Evolutionary conservation across 495 filamentous ascomycete genomes (phyloP).

Genomic region (Penicillium mononematosum): DNA sequence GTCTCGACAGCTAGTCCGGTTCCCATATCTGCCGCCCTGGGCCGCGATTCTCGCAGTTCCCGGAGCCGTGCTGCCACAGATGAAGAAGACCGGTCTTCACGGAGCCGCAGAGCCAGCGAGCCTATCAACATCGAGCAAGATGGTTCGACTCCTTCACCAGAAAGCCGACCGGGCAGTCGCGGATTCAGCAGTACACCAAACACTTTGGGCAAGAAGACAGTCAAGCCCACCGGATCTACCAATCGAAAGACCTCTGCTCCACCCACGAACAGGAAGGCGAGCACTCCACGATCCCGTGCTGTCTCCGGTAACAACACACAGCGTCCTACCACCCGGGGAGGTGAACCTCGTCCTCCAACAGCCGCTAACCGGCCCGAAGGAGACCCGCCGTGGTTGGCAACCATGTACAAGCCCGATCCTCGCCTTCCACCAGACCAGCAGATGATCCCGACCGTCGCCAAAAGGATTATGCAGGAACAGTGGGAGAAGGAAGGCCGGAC

Average conservation of each 20-base stretch:
- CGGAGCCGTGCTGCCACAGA: constrained; percentile 55
- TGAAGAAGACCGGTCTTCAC: constrained; percentile 57
- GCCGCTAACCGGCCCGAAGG: constrained; percentile 80
- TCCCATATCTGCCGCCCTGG: constrained; percentile 59
- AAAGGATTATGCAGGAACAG: constrained; percentile 86
- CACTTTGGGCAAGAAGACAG: constrained; percentile 39
- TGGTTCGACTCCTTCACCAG: constrained; percentile 45
- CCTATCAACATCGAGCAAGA: constrained; percentile 60
- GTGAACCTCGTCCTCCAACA: constrained; percentile 56
- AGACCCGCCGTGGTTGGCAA: constrained; percentile 91
- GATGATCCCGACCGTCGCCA: constrained; percentile 90
- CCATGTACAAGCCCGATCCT: constrained; percentile 94
- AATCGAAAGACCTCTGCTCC: constrained; percentile 46
- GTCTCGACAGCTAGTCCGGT: constrained; percentile 73
- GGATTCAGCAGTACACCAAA: constrained; percentile 31
- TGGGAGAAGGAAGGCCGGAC: constrained; percentile 89
- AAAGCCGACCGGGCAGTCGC: constrained; percentile 46
- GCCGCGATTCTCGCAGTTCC: constrained; percentile 65
- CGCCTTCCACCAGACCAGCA: constrained; percentile 93
- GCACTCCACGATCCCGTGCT: constrained; percentile 35
- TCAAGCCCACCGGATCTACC: constrained; percentile 44
- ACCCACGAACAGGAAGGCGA: constrained; percentile 36
- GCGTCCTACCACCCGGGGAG: constrained; percentile 64
- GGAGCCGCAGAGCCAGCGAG: constrained; percentile 68
- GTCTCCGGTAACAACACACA: constrained; percentile 42